A percentile compares a stretch with the other conserved stretches of the same genome.
phyloP scores from a whole-genome alignment of 2,329 filamentous ascomycete species.

The Aspergillus candidus region DNA sequence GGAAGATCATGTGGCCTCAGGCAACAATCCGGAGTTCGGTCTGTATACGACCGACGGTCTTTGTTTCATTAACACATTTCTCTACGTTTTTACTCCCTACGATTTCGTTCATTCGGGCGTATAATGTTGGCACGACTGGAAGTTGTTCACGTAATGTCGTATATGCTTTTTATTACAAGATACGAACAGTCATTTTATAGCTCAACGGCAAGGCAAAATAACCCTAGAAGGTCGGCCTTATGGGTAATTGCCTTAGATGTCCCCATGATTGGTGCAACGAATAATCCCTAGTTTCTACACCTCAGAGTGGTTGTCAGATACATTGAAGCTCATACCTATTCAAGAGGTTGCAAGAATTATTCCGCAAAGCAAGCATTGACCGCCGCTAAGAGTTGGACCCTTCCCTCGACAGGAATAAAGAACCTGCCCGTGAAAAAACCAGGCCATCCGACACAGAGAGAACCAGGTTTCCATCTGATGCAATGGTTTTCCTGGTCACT shows the following conservation, averaged over 20 bases:
- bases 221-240: constrained; percentile 46
- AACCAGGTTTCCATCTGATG: constrained; percentile 24
- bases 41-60: no score
- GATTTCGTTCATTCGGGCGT: no score
- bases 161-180: constrained; percentile 55
- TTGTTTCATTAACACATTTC: no score
- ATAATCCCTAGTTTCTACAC: constrained; percentile 8
- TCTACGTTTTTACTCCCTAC: no score
- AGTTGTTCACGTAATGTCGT: no score
- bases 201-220: constrained; percentile 40
- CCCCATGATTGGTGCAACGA: neutral
- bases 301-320: constrained; percentile 45
- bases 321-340: constrained; percentile 39
- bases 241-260: constrained; percentile 24
- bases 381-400: constrained; percentile 51
- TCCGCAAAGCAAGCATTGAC: constrained; percentile 53
- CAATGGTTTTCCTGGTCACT: constrained; percentile 56
- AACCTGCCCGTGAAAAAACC: constrained; percentile 36
- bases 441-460: constrained; percentile 10
- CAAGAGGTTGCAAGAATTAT: constrained; percentile 44
- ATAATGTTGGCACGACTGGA: no score
- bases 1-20: no score
- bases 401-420: constrained; percentile 25
- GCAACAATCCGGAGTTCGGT: no score
- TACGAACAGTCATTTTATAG: constrained; percentile 50